phyloP scores from a whole-genome alignment of 148 eudicot species.

The Hydrangea macrophylla region DNA sequence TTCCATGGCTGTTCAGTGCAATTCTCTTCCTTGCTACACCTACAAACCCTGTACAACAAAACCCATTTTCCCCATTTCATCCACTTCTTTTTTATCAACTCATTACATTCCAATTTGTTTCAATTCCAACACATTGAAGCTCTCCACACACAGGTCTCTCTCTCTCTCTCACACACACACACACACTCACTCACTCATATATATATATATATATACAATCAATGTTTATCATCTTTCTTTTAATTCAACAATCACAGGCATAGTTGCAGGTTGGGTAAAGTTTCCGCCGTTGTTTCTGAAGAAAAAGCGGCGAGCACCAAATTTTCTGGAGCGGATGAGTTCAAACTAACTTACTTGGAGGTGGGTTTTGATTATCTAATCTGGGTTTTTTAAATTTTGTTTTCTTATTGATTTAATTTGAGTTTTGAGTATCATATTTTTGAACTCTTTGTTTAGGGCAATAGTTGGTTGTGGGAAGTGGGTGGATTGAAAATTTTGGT shows the following conservation, averaged over 20 bases:
- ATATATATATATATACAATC: no score
- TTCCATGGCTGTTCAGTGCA: conserved; percentile 34
- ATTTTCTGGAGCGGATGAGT: conserved; percentile 37
- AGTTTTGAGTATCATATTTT: neutral
- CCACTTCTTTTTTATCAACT: conserved; percentile 19
- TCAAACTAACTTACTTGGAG: conserved; percentile 90
- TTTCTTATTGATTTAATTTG: neutral
- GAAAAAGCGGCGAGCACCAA: conserved; percentile 44
- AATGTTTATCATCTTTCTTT: no score
- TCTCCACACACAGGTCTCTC: conserved; percentile 33
- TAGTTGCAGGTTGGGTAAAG: conserved; percentile 30
- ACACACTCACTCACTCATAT: neutral
- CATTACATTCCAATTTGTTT: conserved; percentile 13
- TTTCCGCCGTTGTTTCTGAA: conserved; percentile 59
- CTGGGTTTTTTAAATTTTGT: neutral
- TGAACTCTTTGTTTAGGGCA: conserved; percentile 53
- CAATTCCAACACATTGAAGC: conserved; percentile 19
- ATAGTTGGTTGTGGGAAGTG: conserved; percentile 98
- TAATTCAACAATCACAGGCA: no score
- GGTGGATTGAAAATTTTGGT: conserved; percentile 73
- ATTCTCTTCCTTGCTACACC: conserved; percentile 22
- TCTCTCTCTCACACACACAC: neutral
- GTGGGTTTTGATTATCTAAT: conserved; percentile 33
- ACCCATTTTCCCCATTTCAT: conserved; percentile 16
- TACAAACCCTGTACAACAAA: conserved; percentile 24